Percentiles rank a stretch among this genome's conserved stretches.
phyloP scores from a whole-genome alignment of 1,284 basidiomycete genomes.

The Coniferiporia weirii region DNA sequence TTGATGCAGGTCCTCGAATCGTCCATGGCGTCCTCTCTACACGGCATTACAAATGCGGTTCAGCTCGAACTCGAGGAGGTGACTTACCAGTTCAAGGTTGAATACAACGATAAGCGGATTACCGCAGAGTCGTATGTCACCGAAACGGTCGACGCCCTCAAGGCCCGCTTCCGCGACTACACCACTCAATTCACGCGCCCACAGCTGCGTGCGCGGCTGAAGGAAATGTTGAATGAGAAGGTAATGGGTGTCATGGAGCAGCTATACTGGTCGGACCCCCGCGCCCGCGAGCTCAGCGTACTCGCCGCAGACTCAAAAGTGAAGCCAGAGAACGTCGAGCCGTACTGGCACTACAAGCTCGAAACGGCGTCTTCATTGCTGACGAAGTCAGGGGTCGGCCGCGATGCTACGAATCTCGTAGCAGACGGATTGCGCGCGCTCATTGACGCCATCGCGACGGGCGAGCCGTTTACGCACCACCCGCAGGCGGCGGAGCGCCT shows the following conservation, averaged over 20 bases:
- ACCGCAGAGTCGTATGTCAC: constrained; percentile 97
- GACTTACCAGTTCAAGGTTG: constrained; percentile 98
- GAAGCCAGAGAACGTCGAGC: constrained; percentile 75
- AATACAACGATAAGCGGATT: constrained; percentile 96
- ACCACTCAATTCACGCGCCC: constrained; percentile 86
- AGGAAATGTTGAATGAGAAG: constrained; percentile 90
- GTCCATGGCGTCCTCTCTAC: constrained; percentile 92
- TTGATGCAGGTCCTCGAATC: constrained; percentile 97
- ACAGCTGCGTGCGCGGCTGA: constrained; percentile 83
- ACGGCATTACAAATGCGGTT: constrained; percentile 94
- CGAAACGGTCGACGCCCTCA: constrained; percentile 92
- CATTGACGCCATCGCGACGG: constrained; percentile 82
- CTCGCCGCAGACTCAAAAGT: constrained; percentile 71
- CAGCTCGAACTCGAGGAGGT: constrained; percentile 96
- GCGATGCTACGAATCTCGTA: constrained; percentile 91
- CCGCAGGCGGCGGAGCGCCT: constrained; percentile 84
- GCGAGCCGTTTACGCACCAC: constrained; percentile 92
- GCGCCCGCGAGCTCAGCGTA: constrained; percentile 68
- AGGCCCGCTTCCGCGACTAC: constrained; percentile 86
- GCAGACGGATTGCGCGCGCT: constrained; percentile 88
- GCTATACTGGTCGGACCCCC: constrained; percentile 89
- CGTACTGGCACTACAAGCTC: constrained; percentile 95
- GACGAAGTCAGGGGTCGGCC: constrained; percentile 95
- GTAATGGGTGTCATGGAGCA: constrained; percentile 97
- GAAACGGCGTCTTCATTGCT: constrained; percentile 88